Conservation (phyloP, 2,329 filamentous ascomycete genomes). For the Didymella segeticola region DNA sequence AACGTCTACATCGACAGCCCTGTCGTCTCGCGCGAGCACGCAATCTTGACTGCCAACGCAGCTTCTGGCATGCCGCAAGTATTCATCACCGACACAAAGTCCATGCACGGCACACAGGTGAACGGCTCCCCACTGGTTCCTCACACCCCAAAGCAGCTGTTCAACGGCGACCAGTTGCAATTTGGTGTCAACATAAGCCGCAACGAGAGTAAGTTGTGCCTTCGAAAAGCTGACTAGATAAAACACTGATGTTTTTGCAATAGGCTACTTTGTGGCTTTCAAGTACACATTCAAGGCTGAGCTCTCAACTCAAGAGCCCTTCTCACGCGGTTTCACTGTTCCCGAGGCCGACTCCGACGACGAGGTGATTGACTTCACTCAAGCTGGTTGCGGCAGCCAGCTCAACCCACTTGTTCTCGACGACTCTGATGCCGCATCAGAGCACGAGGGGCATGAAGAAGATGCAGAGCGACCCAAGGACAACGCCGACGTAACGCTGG, state of each 20-base stretch:
- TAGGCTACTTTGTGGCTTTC: constrained; percentile 42
- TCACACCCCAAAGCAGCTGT: constrained; percentile 31
- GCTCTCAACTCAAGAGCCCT: constrained; percentile 14
- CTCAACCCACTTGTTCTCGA: constrained; percentile 40
- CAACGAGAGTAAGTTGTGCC: constrained; percentile 36
- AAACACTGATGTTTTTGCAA: constrained; percentile 16
- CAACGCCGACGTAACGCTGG: background rate
- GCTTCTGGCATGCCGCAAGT: constrained; percentile 39
- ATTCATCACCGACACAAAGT: constrained; percentile 62
- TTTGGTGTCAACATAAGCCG: constrained; percentile 48
- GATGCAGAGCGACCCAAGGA: constrained; percentile 11
- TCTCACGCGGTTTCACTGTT: constrained; percentile 40
- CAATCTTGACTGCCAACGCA: constrained; percentile 50
- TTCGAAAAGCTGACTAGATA: background rate
- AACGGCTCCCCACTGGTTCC: constrained; percentile 51
- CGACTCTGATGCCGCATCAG: constrained; percentile 36
- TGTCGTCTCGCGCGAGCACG: constrained; percentile 75
- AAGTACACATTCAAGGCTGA: constrained; percentile 40
- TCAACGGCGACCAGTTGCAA: constrained; percentile 43
- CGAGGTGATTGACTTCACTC: constrained; percentile 26
- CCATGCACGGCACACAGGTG: constrained; percentile 68
- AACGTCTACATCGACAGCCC: constrained; percentile 75
- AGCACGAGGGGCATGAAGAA: constrained; percentile 16
- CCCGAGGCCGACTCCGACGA: constrained; percentile 42
- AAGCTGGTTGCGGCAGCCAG: constrained; percentile 30